Evolutionary conservation across 2,329 filamentous ascomycete species (phyloP), one percentile per base, ranked within the genome.

Genomic region (Hypoxylon sp.): DNA sequence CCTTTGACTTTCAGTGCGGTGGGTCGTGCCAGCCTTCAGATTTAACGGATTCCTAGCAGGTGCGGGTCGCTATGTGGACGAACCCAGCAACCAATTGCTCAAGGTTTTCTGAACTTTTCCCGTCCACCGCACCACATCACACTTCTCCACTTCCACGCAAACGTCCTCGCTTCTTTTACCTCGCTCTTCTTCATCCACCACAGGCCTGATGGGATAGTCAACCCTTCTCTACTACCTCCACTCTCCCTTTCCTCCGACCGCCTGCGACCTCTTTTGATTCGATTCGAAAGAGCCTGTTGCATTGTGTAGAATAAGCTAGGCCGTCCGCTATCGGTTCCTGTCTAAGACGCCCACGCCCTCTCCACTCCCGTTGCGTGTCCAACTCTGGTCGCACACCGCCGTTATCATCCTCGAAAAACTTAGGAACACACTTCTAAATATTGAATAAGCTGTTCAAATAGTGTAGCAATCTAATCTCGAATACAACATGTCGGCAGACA

Each of bases 401-500:
- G 37, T 33, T 27, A 33, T 51, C 20, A 53, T 59, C 46, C 30
- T 25, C 10, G 27, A 11, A 20, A 22, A 22, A 25, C 25, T 31
- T 50, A 33, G 33, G 13, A 13, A 31, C 42, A 14, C 49, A 10
- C 20, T 60, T 35, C 10, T n/a, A 2, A 37, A 17, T 20, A 17
- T 53, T 13, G 13, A 22, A 13, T 53, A 50, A 27, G 3, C 46
- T 30, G 14, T 17, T 50, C 8, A 44, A 30, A 10, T 59, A 30
- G 17, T 35, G 51, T 40, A 11, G 25, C 14, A 37, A 10, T 27
- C 13, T 30, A 50, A 2, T 10, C 53, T 48, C 49, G 51, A 58
- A 69, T 20, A 33, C 63, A 67, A 54, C 51, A 82, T 82, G 81
- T 76, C 78, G 63, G 79, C 78, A 64, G 77, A 81, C 71, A 73